Evolutionary conservation across 768 basidiomycete genomes (phyloP), one percentile per base, ranked within the genome.

Genomic region (Tylopilus plumbeoviolaceoides): DNA sequence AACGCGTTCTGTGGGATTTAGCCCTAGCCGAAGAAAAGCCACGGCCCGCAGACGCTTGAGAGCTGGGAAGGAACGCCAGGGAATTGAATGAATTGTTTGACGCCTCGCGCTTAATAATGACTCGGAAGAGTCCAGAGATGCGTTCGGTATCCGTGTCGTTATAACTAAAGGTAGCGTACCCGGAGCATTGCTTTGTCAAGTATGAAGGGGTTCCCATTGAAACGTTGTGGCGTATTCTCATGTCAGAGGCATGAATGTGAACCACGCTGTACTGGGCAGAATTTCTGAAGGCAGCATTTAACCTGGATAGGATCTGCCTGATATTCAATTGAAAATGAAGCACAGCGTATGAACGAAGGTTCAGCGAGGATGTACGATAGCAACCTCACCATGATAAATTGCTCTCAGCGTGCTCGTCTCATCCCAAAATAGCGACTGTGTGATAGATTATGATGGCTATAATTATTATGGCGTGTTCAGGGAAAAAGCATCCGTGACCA

Each of bases 151-250:
- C 47, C 43, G 60, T 54, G 44, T 35, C 33, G 54, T 45, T 54
- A 56, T 44, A 58, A 57, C 48, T 36, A 54, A 57, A 50, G 58
- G 23, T 10, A 43, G 54, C 35, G 49, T 50, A 50, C 39, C 39
- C 20, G 36, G 38, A 6, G 20, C 25, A 31, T 50, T 51, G 47
- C 36, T 36, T 31, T 40, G 55, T 51, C 49, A 21, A 44, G 43
- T 49, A 44, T n/a, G 49, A 54, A 57, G 57, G 30, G 48, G 41
- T 48, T 50, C 44, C 40, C 38, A 41, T 51, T 54, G 53, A 47
- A 56, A 47, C 59, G 47, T 56, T 47, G 55, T 55, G 48, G 60
- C 57, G 41, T 35, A 30, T 66, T 66, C 64, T 64, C 65, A 62
- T 61, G 62, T 50, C 57, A 58, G 30, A 38, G 54, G 44, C 43